phyloP scores from a whole-genome alignment of 345 rosid genomes.

The Citrus maxima region DNA sequence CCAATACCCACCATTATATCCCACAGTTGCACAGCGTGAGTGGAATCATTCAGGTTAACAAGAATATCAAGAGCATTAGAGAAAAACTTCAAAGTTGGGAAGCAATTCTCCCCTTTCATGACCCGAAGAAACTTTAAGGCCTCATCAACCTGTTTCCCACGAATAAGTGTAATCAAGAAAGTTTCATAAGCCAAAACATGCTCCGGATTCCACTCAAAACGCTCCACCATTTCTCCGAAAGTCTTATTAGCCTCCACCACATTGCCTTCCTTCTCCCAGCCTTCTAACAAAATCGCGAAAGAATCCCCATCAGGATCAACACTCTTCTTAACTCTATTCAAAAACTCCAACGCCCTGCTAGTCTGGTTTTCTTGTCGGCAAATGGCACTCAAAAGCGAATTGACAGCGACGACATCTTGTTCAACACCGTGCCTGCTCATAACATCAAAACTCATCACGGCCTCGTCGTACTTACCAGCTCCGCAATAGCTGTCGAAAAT shows the following conservation, averaged over 20 bases:
- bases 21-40: slow-evolving; percentile 31
- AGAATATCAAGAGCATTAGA: slow-evolving; percentile 44
- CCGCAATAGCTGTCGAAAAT: slow-evolving; percentile 44
- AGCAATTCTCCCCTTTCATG: slow-evolving; percentile 46
- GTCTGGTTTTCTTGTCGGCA: slow-evolving; percentile 36
- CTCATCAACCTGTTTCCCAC: slow-evolving; percentile 26
- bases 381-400: slow-evolving; percentile 48
- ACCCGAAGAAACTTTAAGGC: slow-evolving; percentile 42
- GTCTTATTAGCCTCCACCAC: slow-evolving; percentile 41
- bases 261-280: slow-evolving; percentile 61
- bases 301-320: slow-evolving; percentile 48
- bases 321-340: slow-evolving; percentile 31
- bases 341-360: slow-evolving; percentile 36
- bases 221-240: slow-evolving; percentile 46
- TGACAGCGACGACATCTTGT: slow-evolving; percentile 45
- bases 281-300: slow-evolving; percentile 51
- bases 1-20: slow-evolving; percentile 41
- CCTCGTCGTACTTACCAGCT: slow-evolving; percentile 37
- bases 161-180: slow-evolving; percentile 37
- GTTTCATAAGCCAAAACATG: slow-evolving; percentile 36
- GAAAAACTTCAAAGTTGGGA: slow-evolving; percentile 52
- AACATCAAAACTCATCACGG: slow-evolving; percentile 50
- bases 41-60: slow-evolving; percentile 31
- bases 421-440: slow-evolving; percentile 48
- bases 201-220: slow-evolving; percentile 36